Evolutionary conservation across 768 basidiomycete species (phyloP), one percentile per base, ranked within the genome.

Genomic region (Chalciporus sphaerocephalus): DNA sequence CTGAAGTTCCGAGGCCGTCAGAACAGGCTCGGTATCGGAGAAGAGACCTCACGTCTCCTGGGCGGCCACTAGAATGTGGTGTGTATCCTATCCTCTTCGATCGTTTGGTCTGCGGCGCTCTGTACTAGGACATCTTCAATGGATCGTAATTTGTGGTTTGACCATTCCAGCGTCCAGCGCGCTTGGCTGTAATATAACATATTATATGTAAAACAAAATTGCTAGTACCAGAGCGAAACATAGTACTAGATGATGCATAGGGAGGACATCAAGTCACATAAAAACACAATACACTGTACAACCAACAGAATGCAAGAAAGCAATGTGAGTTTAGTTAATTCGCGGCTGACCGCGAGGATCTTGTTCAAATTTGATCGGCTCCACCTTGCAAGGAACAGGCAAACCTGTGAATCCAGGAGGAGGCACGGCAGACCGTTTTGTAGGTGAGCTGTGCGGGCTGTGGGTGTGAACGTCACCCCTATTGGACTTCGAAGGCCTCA

Each of bases 291-390:
- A 40, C 16, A 50, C 9, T 28, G 13, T 38, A 55, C 39, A 48
- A 43, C 30, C 47, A 38, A 38, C 38, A 30, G n/a, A n/a, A 42
- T n/a, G 20, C 10, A 42, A 39, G 20, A 44, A 40, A 51, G 24
- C 24, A 37, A 23, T 20, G 36, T 38, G 21, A 30, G 15, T 18
- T 22, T 27, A 36, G 16, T 11, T 34, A 21, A 28, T 46, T 25
- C 11, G 25, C 18, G 39, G 27, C 33, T 28, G 25, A 23, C 18
- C 11, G 20, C 3, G 11, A 44, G 16, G 34, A 18, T 20, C 30
- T 55, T 59, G 71, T 30, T 69, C 70, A 36, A 75, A 64, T 40
- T 62, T 71, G 39, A 75, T 66, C 5, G 74, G 64, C 23, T 79
- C 77, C 34, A 71, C 53, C 56, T 64, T 75, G 51, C 57, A 61